A percentile compares a stretch with the other conserved stretches of the same genome.
phyloP scores from a whole-genome alignment of 2,329 filamentous ascomycete species.

The Coniella lustricola region DNA sequence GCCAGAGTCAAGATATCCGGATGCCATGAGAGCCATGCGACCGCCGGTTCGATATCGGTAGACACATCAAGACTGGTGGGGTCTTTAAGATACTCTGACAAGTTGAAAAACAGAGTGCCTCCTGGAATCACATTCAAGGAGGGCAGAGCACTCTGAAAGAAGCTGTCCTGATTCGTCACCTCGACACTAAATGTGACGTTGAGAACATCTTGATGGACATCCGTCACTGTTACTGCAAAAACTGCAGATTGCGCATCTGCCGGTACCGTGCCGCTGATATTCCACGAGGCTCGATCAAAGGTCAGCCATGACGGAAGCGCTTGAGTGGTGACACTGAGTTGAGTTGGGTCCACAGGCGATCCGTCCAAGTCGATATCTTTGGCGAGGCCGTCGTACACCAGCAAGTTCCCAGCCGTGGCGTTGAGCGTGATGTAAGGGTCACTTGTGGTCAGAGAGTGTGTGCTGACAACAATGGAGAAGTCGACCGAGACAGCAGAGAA shows the following conservation, averaged over 20 bases:
- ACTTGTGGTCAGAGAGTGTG: constrained; percentile 60
- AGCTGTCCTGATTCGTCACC: constrained; percentile 20
- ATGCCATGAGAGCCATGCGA: constrained; percentile 38
- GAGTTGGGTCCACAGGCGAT: constrained; percentile 36
- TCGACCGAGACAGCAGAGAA: constrained; percentile 60
- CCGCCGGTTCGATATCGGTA: constrained; percentile 28
- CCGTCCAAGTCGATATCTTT: constrained; percentile 52
- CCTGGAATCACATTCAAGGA: constrained; percentile 35
- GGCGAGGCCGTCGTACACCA: constrained; percentile 47
- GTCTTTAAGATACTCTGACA: constrained; percentile 35
- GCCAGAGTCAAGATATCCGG: constrained; percentile 28
- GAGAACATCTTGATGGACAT: constrained; percentile 53
- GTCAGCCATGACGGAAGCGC: constrained; percentile 62
- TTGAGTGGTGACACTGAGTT: constrained; percentile 45
- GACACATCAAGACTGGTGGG: constrained; percentile 32
- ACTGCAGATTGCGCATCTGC: constrained; percentile 51
- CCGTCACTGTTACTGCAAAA: constrained; percentile 53
- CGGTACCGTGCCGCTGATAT: constrained; percentile 58
- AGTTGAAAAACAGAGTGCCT: constrained; percentile 34
- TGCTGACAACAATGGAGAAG: constrained; percentile 68
- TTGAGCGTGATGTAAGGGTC: constrained; percentile 50
- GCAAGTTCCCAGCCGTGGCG: constrained; percentile 42
- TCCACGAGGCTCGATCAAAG: constrained; percentile 55
- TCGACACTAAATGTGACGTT: constrained; percentile 42
- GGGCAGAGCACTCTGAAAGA: constrained; percentile 35